Base-by-base conservation (phyloP, 768 basidiomycete genomes). In the Gymnopilus junonius region DNA sequence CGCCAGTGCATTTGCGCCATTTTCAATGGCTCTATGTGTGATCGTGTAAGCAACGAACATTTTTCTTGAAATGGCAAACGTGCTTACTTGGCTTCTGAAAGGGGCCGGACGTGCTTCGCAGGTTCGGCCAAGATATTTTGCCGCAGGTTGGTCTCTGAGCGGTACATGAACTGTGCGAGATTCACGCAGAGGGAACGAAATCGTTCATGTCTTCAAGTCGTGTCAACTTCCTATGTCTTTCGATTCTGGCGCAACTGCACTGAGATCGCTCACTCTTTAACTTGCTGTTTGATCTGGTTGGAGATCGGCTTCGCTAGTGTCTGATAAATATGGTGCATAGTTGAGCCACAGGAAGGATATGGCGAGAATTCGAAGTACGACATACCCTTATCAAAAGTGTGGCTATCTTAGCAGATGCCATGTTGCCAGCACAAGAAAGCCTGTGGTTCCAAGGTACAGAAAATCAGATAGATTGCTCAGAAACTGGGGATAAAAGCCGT, bases 11-110 rank as follows among this genome's bases (percentile, higher is more conserved):
- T 92, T 93, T 15, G 92, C 91, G 21, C 92, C 92, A 67, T 88
- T 92, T 67, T 92, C 90, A 62, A 93, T 89, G 0, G 92, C 92
- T 57, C 90, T n/a, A n/a, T n/a, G n/a, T n/a, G n/a, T n/a, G n/a
- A n/a, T n/a, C n/a, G n/a, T n/a, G n/a, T n/a, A n/a, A n/a, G n/a
- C n/a, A n/a, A n/a, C n/a, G n/a, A n/a, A n/a, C n/a, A n/a, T n/a
- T n/a, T n/a, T n/a, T n/a, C n/a, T n/a, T n/a, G n/a, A n/a, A n/a
- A n/a, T n/a, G n/a, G n/a, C n/a, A n/a, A n/a, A n/a, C n/a, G n/a
- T n/a, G 73, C 84, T 62, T 64, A 91, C 88, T 82, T 81, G 14
- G 85, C 80, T 71, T 93, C 91, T 2, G n/a, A 91, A n/a, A 93
- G 78, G 7, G 92, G 91, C 8, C 89, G 83, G 40, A 92, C 79